Percentiles rank a stretch among this genome's conserved stretches.
phyloP scores from a whole-genome alignment of 192 early-diverging fungal genomes.

The Physocladia obscura region DNA sequence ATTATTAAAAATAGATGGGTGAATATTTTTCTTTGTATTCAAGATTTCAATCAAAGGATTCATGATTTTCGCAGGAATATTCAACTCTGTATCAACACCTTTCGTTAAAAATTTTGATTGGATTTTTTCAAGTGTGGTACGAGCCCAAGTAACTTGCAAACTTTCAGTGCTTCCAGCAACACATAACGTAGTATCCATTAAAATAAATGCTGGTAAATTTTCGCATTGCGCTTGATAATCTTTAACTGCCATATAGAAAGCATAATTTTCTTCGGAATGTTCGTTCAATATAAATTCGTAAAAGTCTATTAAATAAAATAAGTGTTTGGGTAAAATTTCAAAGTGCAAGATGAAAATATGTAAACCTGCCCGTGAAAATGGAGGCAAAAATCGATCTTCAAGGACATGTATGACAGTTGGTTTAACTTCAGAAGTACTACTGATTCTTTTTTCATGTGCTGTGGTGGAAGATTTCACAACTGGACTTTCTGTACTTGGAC shows the following conservation, averaged over 20 bases:
- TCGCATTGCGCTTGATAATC: conserved; percentile 6
- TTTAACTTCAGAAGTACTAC: background rate
- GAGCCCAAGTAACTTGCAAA: background rate
- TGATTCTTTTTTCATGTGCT: too few species aligned
- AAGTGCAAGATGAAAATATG: background rate
- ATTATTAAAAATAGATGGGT: conserved; percentile 32
- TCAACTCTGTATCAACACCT: conserved; percentile 19
- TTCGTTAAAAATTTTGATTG: conserved; percentile 7
- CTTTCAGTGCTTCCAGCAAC: background rate
- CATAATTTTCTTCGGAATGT: conserved; percentile 21
- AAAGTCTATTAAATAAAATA: too few species aligned
- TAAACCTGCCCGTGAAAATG: conserved; percentile 14
- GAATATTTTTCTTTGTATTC: conserved; percentile 12
- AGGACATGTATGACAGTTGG: conserved; percentile 13
- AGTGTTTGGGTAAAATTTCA: too few species aligned
- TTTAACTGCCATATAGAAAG: conserved; percentile 18
- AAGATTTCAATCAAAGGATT: conserved; percentile 13
- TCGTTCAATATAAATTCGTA: conserved; percentile 1
- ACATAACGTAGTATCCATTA: background rate
- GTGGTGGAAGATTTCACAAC: too few species aligned
- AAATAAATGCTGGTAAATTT: background rate
- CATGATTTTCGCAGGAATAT: conserved; percentile 26
- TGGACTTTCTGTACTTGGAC: too few species aligned
- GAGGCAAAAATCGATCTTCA: background rate
- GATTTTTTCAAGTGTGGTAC: conserved; percentile 8